Evolutionary conservation across 2,329 filamentous ascomycete genomes (phyloP).

Genomic region (Trichoderma sp.): DNA sequence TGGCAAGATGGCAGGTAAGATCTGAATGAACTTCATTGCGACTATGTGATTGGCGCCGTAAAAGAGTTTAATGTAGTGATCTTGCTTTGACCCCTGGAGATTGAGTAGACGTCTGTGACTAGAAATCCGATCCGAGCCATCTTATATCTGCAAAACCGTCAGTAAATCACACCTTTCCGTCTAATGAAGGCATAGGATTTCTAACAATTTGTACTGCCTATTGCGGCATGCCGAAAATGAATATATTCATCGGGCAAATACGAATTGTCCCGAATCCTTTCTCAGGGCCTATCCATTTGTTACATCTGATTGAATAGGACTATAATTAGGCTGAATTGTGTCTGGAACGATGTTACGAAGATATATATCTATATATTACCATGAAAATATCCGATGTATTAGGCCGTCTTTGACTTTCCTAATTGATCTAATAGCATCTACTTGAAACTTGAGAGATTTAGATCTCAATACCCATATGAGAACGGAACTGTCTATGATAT

Average conservation of each 20-base stretch:
- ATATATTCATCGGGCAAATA: not conserved
- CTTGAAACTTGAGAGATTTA: not conserved
- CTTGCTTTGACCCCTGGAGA: not conserved
- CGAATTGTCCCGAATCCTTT: not conserved
- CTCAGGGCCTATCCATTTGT: too few species aligned
- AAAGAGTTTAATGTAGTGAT: not conserved
- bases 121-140: not conserved
- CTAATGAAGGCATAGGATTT: not conserved
- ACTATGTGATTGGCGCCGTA: too few species aligned
- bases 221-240: not conserved
- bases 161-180: not conserved
- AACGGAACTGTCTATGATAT: not conserved
- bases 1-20: not conserved
- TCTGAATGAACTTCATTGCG: not conserved
- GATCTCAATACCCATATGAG: not conserved
- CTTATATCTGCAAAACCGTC: not conserved
- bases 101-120: not conserved
- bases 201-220: not conserved
- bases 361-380: not conserved
- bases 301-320: too few species aligned
- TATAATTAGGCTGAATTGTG: conserved; percentile 4
- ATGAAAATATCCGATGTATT: not conserved
- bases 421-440: not conserved
- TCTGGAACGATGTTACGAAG: not conserved
- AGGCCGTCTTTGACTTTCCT: not conserved